A percentile compares a stretch with the other conserved stretches of the same genome.
Evolutionary conservation across 2,329 filamentous ascomycete genomes (phyloP).

Genomic region (Xylariaceae sp.): DNA sequence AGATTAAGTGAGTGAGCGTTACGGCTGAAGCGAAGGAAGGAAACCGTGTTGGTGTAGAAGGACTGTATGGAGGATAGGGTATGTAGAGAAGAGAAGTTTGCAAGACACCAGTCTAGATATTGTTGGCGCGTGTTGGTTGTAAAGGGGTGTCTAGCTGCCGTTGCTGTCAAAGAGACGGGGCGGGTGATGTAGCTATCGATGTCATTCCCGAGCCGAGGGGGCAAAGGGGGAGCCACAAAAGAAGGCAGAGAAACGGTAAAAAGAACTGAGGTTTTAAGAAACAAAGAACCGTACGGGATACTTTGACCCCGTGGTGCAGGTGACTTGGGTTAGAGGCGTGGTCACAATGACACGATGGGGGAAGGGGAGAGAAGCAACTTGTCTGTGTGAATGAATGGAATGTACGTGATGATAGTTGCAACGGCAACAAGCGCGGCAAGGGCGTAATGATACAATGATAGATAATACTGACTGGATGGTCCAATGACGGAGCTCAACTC

Average conservation of each 20-base stretch:
- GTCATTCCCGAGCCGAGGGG: not conserved
- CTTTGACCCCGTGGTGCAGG: conserved; percentile 14
- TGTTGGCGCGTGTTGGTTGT: not conserved
- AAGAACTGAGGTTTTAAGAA: conserved; percentile 8
- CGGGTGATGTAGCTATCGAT: not conserved
- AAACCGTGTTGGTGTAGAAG: not conserved
- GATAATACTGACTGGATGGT: not conserved
- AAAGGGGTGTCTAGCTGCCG: not conserved
- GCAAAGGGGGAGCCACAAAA: conserved; percentile 13
- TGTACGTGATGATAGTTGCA: not conserved
- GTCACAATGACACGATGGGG: conserved; percentile 6
- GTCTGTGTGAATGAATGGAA: not conserved
- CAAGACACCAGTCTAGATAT: not conserved
- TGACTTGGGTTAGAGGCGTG: conserved; percentile 4
- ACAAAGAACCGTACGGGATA: conserved; percentile 21
- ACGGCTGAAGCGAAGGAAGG: not conserved
- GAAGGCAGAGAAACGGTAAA: conserved; percentile 6
- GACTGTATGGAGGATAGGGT: not conserved
- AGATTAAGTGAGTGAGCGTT: not conserved
- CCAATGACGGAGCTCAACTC: not conserved
- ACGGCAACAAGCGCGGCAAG: too few species aligned
- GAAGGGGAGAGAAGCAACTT: not conserved
- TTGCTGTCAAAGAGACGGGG: conserved; percentile 1
- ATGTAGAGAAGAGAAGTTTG: not conserved
- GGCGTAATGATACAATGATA: not conserved